These are phyloP conservation scores for Annulohypoxylon maeteangense DNA, from an alignment of 495 filamentous ascomycete species.

Conservation along the genomic window DNA sequence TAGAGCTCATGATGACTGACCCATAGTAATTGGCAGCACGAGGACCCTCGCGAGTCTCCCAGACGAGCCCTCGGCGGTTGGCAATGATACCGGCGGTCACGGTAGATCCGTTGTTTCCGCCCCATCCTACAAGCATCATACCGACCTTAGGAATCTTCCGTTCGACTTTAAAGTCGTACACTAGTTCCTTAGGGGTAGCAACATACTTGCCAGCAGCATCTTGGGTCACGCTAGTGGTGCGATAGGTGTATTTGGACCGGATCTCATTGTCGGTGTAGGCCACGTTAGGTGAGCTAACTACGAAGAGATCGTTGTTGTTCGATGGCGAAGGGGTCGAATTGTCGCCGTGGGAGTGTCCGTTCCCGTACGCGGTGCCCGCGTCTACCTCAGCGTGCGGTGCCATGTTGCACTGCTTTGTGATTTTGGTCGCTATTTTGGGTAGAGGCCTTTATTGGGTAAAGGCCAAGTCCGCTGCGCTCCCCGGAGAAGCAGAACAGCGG, in stretches of 20 bases:
- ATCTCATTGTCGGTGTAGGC: constrained; percentile 88
- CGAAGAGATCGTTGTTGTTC: constrained; percentile 68
- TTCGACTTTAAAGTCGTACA: constrained; percentile 97
- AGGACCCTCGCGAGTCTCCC: constrained; percentile 92
- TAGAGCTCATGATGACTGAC: constrained; percentile 95
- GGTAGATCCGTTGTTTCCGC: constrained; percentile 98
- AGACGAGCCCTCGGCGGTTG: constrained; percentile 85
- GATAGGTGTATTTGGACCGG: constrained; percentile 95
- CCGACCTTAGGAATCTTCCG: constrained; percentile 93
- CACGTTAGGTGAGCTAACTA: constrained; percentile 91
- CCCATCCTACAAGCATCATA: constrained; percentile 97
- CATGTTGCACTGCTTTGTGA: constrained; percentile 67
- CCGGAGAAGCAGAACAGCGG: constrained; percentile 91
- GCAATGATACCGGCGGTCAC: constrained; percentile 97
- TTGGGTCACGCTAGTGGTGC: constrained; percentile 77
- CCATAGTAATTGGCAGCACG: constrained; percentile 96
- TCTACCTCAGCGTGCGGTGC: constrained; percentile 89
- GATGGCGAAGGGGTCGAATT: constrained; percentile 49
- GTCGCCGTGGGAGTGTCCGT: constrained; percentile 56
- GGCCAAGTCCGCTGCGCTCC: constrained; percentile 83
- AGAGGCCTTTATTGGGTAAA: constrained; percentile 66
- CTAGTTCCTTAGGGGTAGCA: constrained; percentile 85
- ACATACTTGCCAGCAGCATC: constrained; percentile 80
- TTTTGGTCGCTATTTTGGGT: constrained; percentile 32
- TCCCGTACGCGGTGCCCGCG: constrained; percentile 78